phyloP scores from a whole-genome alignment of 768 basidiomycete genomes.

The Termitomyces eurrhizus region DNA sequence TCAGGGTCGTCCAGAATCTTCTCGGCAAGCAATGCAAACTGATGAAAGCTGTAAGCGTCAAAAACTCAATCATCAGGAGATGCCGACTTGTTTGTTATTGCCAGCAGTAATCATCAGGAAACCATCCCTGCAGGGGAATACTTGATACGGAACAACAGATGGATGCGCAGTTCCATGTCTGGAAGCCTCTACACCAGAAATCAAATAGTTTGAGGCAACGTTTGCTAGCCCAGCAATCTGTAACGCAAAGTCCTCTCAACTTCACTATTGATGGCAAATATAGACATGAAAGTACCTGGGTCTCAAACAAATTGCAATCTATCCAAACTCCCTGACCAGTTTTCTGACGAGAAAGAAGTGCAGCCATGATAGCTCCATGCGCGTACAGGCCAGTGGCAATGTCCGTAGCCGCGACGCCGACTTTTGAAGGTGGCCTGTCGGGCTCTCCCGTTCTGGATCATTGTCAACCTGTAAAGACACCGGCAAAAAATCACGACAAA shows the following conservation, averaged over 20 bases:
- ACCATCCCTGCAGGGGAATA: conserved; percentile 82
- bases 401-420: conserved; percentile 94
- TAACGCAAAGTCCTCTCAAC: neutral
- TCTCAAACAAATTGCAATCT: conserved; percentile 90
- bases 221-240: conserved; percentile 90
- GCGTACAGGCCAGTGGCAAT: conserved; percentile 86
- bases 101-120: conserved; percentile 94
- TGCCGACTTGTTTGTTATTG: conserved; percentile 74
- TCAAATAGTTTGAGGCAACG: conserved; percentile 90
- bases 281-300: conserved; percentile 52
- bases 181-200: conserved; percentile 76
- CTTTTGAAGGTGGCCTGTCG: conserved; percentile 83
- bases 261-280: neutral
- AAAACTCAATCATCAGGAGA: neutral
- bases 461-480: neutral
- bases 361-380: conserved; percentile 92
- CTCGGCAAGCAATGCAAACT: conserved; percentile 71
- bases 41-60: neutral
- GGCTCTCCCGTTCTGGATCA: conserved; percentile 76
- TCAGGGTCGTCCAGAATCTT: conserved; percentile 59
- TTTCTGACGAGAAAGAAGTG: conserved; percentile 71
- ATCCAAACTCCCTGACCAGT: conserved; percentile 90
- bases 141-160: conserved; percentile 91
- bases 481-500: conserved; percentile 14
- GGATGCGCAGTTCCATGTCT: conserved; percentile 93